These are phyloP conservation scores for Tuber microsphaerosporum DNA, from an alignment of 495 filamentous ascomycete species.

Conservation along the genomic window DNA sequence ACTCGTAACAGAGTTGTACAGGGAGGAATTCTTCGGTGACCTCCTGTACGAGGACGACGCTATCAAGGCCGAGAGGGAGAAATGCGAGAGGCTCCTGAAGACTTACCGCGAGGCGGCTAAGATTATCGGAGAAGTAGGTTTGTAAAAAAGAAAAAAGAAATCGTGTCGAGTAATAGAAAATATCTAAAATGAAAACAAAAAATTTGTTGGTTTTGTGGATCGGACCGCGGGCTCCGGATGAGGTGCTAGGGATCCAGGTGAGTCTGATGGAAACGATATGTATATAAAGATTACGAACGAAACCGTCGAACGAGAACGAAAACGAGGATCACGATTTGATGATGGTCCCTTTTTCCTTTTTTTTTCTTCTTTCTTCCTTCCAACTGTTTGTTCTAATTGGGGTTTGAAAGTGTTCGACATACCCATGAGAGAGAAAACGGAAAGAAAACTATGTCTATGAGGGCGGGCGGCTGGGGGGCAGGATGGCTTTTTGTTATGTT, in stretches of 20 bases:
- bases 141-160: constrained; percentile 16
- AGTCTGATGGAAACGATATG: neutral
- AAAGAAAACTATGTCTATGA: neutral
- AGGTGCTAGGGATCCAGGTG: neutral
- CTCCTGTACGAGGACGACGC: constrained; percentile 94
- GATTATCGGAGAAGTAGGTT: constrained; percentile 84
- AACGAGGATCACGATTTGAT: constrained; percentile 1
- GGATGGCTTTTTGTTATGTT: neutral
- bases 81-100: constrained; percentile 87
- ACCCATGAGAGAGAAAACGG: neutral
- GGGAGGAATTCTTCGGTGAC: constrained; percentile 85
- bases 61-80: constrained; percentile 94
- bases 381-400: neutral
- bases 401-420: neutral
- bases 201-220: neutral
- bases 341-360: neutral
- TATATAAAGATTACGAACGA: constrained; percentile 3
- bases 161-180: neutral
- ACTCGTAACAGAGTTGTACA: constrained; percentile 90
- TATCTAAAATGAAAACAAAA: neutral
- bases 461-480: neutral
- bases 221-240: neutral
- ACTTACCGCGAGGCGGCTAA: constrained; percentile 96
- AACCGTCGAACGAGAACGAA: neutral
- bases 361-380: neutral